Evolutionary conservation across 2,329 filamentous ascomycete species (phyloP).

Genomic region (Colletotrichum paranaense): DNA sequence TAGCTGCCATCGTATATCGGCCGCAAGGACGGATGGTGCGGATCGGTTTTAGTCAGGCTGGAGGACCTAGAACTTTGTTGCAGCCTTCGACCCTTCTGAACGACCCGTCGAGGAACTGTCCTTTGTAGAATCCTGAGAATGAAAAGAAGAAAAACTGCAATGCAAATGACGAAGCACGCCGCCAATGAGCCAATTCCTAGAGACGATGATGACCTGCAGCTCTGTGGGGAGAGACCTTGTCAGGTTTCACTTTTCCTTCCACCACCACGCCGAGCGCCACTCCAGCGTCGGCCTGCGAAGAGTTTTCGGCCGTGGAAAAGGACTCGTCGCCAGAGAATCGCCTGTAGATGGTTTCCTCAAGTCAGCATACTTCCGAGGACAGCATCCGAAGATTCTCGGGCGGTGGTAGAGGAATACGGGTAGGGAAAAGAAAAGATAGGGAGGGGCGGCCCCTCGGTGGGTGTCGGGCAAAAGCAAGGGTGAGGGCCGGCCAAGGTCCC

Average conservation of each 20-base stretch:
- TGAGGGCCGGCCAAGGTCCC: slow-evolving; percentile 6
- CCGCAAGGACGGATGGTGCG: slow-evolving; percentile 33
- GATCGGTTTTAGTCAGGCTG: slow-evolving; percentile 31
- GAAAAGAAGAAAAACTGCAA: slow-evolving; percentile 20
- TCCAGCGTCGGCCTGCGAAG: slow-evolving; percentile 35
- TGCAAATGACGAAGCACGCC: slow-evolving; percentile 32
- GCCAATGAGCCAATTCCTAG: slow-evolving; percentile 29
- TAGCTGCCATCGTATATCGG: slow-evolving; percentile 36
- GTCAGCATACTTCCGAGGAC: slow-evolving; percentile 26
- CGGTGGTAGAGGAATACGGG: background rate
- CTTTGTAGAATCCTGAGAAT: background rate
- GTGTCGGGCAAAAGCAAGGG: slow-evolving; percentile 12
- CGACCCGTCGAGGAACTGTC: slow-evolving; percentile 20
- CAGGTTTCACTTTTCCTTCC: slow-evolving; percentile 33
- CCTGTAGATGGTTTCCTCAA: slow-evolving; percentile 17
- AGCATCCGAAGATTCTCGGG: background rate
- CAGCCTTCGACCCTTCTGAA: slow-evolving; percentile 24
- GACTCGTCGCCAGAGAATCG: slow-evolving; percentile 38
- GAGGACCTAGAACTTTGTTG: slow-evolving; percentile 28
- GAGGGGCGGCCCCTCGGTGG: background rate
- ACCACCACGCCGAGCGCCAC: slow-evolving; percentile 37
- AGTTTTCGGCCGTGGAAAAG: slow-evolving; percentile 28
- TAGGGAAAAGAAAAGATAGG: slow-evolving; percentile 12
- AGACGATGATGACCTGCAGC: slow-evolving; percentile 36
- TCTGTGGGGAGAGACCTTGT: slow-evolving; percentile 23